Evolutionary conservation across 306 rosid genomes (phyloP), one percentile per base, ranked within the genome.

Genomic region (Vigna mungo): DNA sequence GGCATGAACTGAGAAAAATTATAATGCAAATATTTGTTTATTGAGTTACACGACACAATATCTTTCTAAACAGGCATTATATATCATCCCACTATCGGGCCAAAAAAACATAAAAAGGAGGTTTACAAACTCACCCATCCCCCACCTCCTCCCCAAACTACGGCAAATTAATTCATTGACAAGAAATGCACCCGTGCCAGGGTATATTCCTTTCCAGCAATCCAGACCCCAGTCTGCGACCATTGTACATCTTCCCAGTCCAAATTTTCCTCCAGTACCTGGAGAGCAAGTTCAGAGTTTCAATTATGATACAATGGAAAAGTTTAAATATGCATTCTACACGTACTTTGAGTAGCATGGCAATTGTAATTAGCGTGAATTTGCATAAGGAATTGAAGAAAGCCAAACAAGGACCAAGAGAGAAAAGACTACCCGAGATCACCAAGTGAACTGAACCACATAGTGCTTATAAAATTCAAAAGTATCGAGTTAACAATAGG

Each of bases 201-300:
- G 54, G 86, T 70, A 77, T 94, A 94, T 63, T 94, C 96, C 74
- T 89, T 92, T 59, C 97, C 97, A 25, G 92, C 90, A 82, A 94
- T 83, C 98, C 97, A 94, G 43, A 94, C 97, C 34, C 98, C 96
- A 53, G 97, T 94, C 78, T 94, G 98, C 3, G 97, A 94, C 98
- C 98, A 94, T 79, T 92, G 96, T 51, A 94, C 90, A 68, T 92
- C 96, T 83, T 94, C 96, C 98, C 98, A 94, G 59, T 92, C 98
- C 71, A 94, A 82, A 60, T 89, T 89, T 72, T 92, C 95, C 93
- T 94, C 96, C 83, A 94, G 72, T 16, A 94, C 93, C 98, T 94
- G 78, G 32, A 58, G 72, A 80, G 6, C 54, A 47, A 21, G 43
- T 6, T 27, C 36, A 54, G 62, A 54, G 2, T 55, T 34, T 77